These are phyloP conservation scores for Starmerella lactis-condensi DNA, from an alignment of 805 yeast species.

Conservation along the genomic window DNA sequence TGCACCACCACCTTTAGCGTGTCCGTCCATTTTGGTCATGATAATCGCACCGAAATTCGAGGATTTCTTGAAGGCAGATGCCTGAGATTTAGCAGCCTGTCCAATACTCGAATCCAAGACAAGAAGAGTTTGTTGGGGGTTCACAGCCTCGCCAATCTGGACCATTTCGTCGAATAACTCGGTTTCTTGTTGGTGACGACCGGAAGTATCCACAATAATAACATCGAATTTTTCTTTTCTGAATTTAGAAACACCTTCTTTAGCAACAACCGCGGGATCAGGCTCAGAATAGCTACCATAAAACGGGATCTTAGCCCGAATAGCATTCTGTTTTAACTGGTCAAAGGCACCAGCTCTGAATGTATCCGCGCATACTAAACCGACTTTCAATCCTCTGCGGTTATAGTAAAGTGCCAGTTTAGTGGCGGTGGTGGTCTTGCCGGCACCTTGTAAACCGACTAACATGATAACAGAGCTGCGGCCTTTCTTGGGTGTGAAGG, in stretches of 20 bases:
- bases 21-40: conserved; percentile 93
- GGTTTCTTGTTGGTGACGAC: conserved; percentile 90
- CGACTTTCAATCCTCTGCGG: conserved; percentile 82
- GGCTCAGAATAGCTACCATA: conserved; percentile 91
- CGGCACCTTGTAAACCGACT: conserved; percentile 97
- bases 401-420: conserved; percentile 88
- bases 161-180: conserved; percentile 87
- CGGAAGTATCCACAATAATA: conserved; percentile 92
- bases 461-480: conserved; percentile 74
- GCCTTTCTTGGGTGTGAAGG: conserved; percentile 76
- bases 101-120: conserved; percentile 95
- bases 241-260: conserved; percentile 80
- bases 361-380: conserved; percentile 96
- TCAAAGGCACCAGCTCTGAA: conserved; percentile 99
- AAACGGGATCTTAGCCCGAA: conserved; percentile 82
- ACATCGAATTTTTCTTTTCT: conserved; percentile 80
- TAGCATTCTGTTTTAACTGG: conserved; percentile 92
- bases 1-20: conserved; percentile 99
- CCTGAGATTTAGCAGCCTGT: conserved; percentile 93
- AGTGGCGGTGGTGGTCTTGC: conserved; percentile 95
- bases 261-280: conserved; percentile 82
- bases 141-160: conserved; percentile 70
- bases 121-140: conserved; percentile 94
- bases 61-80: conserved; percentile 81
- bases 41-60: conserved; percentile 89